Evolutionary conservation across 768 basidiomycete species (phyloP).

Genomic region (Tulasnella sp.): DNA sequence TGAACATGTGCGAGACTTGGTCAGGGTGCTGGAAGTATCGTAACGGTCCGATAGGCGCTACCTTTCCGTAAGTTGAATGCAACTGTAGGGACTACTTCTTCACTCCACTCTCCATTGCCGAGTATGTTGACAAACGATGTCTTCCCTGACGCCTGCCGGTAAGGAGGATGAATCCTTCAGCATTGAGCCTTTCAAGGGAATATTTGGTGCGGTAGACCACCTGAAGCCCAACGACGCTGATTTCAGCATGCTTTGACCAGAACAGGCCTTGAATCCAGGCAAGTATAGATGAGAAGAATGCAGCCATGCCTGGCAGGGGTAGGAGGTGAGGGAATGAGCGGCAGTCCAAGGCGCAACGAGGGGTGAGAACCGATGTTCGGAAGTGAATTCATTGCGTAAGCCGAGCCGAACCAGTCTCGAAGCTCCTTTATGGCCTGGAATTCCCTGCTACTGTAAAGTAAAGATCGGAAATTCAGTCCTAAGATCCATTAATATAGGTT

Average conservation of each 20-base stretch:
- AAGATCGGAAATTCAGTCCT: too few relatives aligned
- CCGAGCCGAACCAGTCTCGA: not conserved
- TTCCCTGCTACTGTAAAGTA: too few relatives aligned
- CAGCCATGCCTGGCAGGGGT: constrained; percentile 36
- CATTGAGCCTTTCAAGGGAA: not conserved
- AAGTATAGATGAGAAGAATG: constrained; percentile 52
- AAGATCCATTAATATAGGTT: too few relatives aligned
- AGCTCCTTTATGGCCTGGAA: too few relatives aligned
- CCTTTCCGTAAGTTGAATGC: constrained; percentile 83
- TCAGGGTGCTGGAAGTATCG: not conserved
- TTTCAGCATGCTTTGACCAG: constrained; percentile 82
- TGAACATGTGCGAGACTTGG: not conserved
- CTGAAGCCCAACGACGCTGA: constrained; percentile 89
- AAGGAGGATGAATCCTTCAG: not conserved
- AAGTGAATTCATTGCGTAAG: not conserved
- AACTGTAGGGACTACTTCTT: constrained; percentile 94
- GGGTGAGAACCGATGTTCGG: not conserved
- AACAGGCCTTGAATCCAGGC: constrained; percentile 66
- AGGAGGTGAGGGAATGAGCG: not conserved
- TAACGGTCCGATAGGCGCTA: not conserved
- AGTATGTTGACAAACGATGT: constrained; percentile 92
- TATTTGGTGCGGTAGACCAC: constrained; percentile 41
- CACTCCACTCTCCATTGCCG: constrained; percentile 78
- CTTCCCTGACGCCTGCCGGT: constrained; percentile 79
- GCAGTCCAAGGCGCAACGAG: not conserved